Evolutionary conservation across 83 land plant species (phyloP).

Genomic region (Diphasiastrum complanatum): DNA sequence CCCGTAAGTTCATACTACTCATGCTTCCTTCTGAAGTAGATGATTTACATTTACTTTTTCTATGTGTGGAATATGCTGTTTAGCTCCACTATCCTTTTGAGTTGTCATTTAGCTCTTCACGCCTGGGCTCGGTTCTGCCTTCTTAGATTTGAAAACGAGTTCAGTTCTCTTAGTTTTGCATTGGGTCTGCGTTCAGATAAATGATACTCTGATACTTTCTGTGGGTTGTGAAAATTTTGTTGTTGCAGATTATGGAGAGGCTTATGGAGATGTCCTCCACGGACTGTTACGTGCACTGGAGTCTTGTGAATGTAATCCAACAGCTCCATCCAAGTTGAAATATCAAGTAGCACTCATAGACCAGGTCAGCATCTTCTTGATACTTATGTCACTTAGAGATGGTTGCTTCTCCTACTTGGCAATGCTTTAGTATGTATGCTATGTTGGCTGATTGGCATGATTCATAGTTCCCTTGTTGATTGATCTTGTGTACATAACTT

Average conservation of each 20-base stretch:
- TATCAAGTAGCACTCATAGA: conserved; percentile 64
- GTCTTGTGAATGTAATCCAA: conserved; percentile 36
- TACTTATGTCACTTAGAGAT: too few relatives aligned
- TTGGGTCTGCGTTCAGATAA: not conserved
- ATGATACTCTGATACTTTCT: too few relatives aligned
- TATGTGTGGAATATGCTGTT: not conserved
- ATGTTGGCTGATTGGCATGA: too few relatives aligned
- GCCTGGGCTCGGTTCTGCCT: not conserved
- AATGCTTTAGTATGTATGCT: too few relatives aligned
- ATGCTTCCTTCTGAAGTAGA: not conserved
- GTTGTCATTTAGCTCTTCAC: not conserved
- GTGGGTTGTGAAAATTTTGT: not conserved
- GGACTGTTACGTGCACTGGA: conserved; percentile 66
- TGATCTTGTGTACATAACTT: too few relatives aligned
- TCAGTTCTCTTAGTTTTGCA: not conserved
- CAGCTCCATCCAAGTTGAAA: conserved; percentile 67
- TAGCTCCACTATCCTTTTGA: too few relatives aligned
- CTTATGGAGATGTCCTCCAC: conserved; percentile 76
- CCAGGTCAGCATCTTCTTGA: too few relatives aligned
- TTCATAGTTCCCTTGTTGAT: too few relatives aligned
- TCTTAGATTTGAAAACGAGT: not conserved
- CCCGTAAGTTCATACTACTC: conserved; percentile 34
- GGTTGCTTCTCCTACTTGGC: too few relatives aligned
- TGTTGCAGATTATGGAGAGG: conserved; percentile 72
- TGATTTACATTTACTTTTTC: not conserved